Percentiles rank a stretch among this genome's conserved stretches.
phyloP scores from a whole-genome alignment of 2,329 filamentous ascomycete genomes.

The Cadophora malorum region DNA sequence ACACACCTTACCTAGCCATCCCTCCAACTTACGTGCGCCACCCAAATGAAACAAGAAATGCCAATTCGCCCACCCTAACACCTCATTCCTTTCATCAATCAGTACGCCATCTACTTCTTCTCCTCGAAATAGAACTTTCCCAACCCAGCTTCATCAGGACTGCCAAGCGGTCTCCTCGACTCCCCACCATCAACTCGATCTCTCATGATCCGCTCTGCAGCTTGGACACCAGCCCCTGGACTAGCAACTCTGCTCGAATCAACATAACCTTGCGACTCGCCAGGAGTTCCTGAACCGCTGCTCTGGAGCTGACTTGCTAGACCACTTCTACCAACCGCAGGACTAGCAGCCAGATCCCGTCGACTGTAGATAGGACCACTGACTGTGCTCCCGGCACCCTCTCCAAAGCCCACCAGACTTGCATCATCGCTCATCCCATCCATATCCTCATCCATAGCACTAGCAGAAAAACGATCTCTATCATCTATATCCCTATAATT shows the following conservation, averaged over 20 bases:
- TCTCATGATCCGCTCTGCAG: conserved; percentile 69
- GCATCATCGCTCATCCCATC: conserved; percentile 83
- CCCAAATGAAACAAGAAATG: neutral
- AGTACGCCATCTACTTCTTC: conserved; percentile 42
- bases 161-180: conserved; percentile 48
- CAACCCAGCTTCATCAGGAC: conserved; percentile 53
- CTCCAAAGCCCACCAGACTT: conserved; percentile 89
- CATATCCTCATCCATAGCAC: conserved; percentile 55
- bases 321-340: conserved; percentile 44
- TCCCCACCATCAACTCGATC: conserved; percentile 63
- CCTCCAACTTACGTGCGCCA: neutral
- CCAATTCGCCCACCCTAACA: neutral
- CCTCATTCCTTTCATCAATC: neutral
- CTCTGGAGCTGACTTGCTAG: conserved; percentile 36
- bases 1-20: neutral
- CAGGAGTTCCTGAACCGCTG: conserved; percentile 35
- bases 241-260: conserved; percentile 55
- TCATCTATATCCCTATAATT: conserved; percentile 58
- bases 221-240: conserved; percentile 49
- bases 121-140: conserved; percentile 68
- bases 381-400: conserved; percentile 86
- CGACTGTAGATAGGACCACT: conserved; percentile 75
- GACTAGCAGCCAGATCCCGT: conserved; percentile 49
- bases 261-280: conserved; percentile 64
- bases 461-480: conserved; percentile 47